Conservation (phyloP, 139 green algal genomes). For the Chlorella sp. region DNA sequence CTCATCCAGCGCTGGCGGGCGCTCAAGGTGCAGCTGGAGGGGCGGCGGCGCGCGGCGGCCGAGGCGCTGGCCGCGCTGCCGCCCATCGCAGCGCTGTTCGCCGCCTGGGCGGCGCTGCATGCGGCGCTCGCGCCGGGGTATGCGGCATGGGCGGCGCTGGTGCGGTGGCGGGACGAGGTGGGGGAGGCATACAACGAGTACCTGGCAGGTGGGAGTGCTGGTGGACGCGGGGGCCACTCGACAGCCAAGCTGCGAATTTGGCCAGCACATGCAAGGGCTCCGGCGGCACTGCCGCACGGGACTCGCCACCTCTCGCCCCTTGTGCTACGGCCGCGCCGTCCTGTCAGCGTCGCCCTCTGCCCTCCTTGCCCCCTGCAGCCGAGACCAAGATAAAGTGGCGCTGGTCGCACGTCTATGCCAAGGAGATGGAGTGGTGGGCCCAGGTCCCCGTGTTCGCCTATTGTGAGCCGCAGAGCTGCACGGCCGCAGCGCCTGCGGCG, state of each 20-base stretch:
- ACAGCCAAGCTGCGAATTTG: not conserved
- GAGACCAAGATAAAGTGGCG: slow-evolving; percentile 49
- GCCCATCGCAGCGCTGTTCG: not conserved
- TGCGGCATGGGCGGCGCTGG: not conserved
- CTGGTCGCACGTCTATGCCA: slow-evolving; percentile 31
- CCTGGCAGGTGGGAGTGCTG: not conserved
- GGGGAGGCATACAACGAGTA: not conserved
- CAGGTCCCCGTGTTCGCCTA: slow-evolving; percentile 19
- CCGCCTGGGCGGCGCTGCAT: not conserved
- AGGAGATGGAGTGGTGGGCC: slow-evolving; percentile 36
- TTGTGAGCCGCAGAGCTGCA: slow-evolving; percentile 18
- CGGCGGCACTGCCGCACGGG: no score
- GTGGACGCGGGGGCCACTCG: not conserved
- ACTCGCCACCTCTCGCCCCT: not conserved
- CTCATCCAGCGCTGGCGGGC: slow-evolving; percentile 17
- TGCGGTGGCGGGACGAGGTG: not conserved
- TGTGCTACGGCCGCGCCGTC: not conserved
- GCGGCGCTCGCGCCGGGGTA: not conserved
- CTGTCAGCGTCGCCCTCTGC: no score
- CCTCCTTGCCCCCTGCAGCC: slow-evolving; percentile 20
- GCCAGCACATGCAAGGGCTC: not conserved
- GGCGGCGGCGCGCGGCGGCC: not conserved
- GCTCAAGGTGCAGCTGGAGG: slow-evolving; percentile 13
- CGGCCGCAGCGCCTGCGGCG: not conserved
- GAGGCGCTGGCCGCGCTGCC: not conserved